phyloP scores from a whole-genome alignment of 2,329 filamentous ascomycete genomes.

The Colletotrichum tanaceti region DNA sequence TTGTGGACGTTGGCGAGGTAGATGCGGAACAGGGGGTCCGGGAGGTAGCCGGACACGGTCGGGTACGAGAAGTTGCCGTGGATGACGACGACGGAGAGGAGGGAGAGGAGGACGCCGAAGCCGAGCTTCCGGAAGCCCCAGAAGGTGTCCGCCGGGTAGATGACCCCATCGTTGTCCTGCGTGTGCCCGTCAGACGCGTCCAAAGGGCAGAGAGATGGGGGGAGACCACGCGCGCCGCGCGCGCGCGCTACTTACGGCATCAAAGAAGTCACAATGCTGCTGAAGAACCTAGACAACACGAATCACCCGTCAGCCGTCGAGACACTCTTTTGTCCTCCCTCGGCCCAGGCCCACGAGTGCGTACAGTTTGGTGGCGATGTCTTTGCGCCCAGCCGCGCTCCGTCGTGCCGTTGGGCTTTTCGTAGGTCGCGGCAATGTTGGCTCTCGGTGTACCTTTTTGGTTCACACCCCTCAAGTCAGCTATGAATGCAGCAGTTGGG shows the following conservation, averaged over 20 bases:
- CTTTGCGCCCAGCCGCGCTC: conserved; percentile 47
- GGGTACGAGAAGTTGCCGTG: conserved; percentile 59
- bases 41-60: conserved; percentile 51
- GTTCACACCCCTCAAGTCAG: no score
- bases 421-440: conserved; percentile 51
- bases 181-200: background rate
- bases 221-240: accelerated
- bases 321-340: no score
- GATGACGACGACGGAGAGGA: conserved; percentile 54
- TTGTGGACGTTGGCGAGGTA: conserved; percentile 54
- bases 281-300: conserved; percentile 47
- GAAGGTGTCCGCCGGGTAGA: conserved; percentile 55
- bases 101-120: conserved; percentile 54
- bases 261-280: conserved; percentile 56
- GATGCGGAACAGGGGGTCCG: conserved; percentile 54
- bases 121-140: conserved; percentile 54
- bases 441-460: conserved; percentile 50
- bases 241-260: no score
- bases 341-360: background rate
- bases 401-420: conserved; percentile 51
- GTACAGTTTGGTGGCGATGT: conserved; percentile 49
- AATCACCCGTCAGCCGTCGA: background rate
- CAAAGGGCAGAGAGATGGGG: no score
- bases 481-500: background rate
- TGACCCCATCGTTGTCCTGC: conserved; percentile 52